phyloP scores from a whole-genome alignment of 2,329 filamentous ascomycete genomes.

The Canariomyces notabilis region DNA sequence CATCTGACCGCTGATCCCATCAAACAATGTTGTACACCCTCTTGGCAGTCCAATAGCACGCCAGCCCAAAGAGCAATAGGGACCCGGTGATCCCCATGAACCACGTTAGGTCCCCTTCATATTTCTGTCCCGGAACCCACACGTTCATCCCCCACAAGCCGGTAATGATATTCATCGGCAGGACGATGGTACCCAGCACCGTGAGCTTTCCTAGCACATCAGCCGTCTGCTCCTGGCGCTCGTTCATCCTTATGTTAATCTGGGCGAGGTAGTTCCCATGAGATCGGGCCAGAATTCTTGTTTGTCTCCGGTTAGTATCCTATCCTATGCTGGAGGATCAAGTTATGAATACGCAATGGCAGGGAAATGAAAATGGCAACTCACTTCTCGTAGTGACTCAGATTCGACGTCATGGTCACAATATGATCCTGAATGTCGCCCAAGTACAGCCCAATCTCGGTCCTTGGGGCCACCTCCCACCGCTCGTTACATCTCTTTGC shows the following conservation, averaged over 20 bases:
- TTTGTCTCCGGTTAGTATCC: constrained; percentile 1
- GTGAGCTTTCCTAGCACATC: constrained; percentile 93
- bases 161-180: constrained; percentile 99
- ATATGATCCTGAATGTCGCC: constrained; percentile 99
- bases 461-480: constrained; percentile 91
- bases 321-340: too few species aligned
- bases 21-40: constrained; percentile 68
- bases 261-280: constrained; percentile 98
- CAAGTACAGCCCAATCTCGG: constrained; percentile 94
- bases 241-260: constrained; percentile 98
- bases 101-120: constrained; percentile 69
- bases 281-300: constrained; percentile 78
- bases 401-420: constrained; percentile 94
- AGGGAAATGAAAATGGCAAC: constrained; percentile 26
- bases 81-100: constrained; percentile 71
- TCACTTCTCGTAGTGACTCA: constrained; percentile 94
- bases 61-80: constrained; percentile 70
- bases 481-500: constrained; percentile 97
- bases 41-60: constrained; percentile 78
- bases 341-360: too few species aligned
- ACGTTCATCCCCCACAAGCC: constrained; percentile 99
- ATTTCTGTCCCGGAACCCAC: constrained; percentile 86
- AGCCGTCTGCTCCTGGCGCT: constrained; percentile 90
- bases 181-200: constrained; percentile 90
- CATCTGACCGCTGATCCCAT: too few species aligned